Percentiles rank a stretch among this genome's conserved stretches.
Evolutionary conservation across 202 grass and related monocot genomes (phyloP).

Genomic region (Zizania palustris): DNA sequence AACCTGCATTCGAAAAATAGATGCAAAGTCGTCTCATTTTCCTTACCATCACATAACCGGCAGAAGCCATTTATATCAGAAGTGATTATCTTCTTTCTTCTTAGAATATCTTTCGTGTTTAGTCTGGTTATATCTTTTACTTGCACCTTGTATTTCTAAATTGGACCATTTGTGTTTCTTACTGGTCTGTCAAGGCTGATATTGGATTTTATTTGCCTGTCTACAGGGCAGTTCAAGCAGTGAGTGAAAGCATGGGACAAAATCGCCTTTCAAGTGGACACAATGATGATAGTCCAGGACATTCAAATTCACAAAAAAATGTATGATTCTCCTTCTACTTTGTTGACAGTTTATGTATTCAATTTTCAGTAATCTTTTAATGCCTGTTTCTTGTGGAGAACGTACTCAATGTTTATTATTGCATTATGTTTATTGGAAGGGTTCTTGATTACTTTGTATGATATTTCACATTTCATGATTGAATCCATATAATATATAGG

Average conservation of each 20-base stretch:
- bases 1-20: too few species aligned
- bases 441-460: constrained; percentile 28
- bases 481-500: constrained; percentile 53
- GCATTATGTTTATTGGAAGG: background rate
- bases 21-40: too few species aligned
- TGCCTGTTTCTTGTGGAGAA: background rate
- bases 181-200: constrained; percentile 5
- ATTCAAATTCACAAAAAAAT: constrained; percentile 54
- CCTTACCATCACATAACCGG: too few species aligned
- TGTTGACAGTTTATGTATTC: constrained; percentile 25
- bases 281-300: constrained; percentile 61
- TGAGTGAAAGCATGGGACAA: constrained; percentile 89
- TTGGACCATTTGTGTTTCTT: constrained; percentile 29
- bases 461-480: constrained; percentile 18
- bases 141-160: constrained; percentile 12
- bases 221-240: constrained; percentile 76
- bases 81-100: background rate
- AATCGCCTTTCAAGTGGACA: constrained; percentile 58
- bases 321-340: constrained; percentile 48
- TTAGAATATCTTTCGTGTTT: too few species aligned
- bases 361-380: constrained; percentile 25
- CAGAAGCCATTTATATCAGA: too few species aligned
- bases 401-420: constrained; percentile 24
- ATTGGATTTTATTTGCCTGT: constrained; percentile 43
- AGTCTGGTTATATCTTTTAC: too few species aligned